Conservation (phyloP, 139 green algal species). For the Volvox reticuliferus region DNA sequence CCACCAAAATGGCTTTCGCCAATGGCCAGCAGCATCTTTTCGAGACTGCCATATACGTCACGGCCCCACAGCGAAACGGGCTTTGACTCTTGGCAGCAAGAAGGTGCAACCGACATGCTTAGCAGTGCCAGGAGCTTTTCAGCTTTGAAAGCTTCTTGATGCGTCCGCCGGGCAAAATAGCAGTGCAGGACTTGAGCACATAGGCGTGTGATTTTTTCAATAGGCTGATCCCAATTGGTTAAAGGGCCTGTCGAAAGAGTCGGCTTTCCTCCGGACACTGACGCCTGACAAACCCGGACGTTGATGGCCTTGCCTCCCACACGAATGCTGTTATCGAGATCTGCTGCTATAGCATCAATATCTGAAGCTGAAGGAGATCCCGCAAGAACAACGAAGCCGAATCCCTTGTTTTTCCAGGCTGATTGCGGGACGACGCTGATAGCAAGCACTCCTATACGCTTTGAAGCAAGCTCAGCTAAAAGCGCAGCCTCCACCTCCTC, state of each 20-base stretch:
- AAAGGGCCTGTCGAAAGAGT: neutral
- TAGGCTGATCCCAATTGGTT: conserved; percentile 36
- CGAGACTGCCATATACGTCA: conserved; percentile 2
- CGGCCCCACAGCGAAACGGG: neutral
- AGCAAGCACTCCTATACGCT: neutral
- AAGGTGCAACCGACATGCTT: conserved; percentile 2
- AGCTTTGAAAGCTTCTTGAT: neutral
- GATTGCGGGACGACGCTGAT: conserved; percentile 22
- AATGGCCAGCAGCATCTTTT: conserved; percentile 36
- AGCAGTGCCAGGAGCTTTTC: conserved; percentile 31
- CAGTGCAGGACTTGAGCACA: conserved; percentile 36
- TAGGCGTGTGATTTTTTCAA: neutral
- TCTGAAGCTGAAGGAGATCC: neutral
- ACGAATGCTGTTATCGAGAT: neutral
- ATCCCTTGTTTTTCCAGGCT: conserved; percentile 42
- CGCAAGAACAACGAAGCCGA: conserved; percentile 7
- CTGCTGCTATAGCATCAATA: neutral
- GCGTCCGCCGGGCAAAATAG: neutral
- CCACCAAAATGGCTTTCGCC: conserved; percentile 21
- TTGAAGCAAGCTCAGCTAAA: neutral
- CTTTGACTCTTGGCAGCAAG: conserved; percentile 16
- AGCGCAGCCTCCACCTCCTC: conserved; percentile 41
- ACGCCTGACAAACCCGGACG: neutral
- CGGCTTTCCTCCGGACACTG: conserved; percentile 5
- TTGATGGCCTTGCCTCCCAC: conserved; percentile 8